A percentile compares a stretch with the other conserved stretches of the same genome.
Conservation (phyloP, 2,329 filamentous ascomycete genomes). For the Phialocephala sp. region DNA sequence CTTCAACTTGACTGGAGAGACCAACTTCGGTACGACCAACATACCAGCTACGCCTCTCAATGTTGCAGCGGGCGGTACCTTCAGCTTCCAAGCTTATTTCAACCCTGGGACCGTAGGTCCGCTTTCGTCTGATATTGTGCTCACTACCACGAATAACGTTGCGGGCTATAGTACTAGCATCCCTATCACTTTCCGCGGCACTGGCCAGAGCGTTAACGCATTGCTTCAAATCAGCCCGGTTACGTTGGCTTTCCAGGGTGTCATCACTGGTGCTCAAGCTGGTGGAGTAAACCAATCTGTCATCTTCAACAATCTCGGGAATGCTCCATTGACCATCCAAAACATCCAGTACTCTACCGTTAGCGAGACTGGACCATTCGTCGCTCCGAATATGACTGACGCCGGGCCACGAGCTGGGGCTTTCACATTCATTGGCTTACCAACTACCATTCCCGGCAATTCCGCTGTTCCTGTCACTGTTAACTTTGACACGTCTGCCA, state of each 20-base stretch:
- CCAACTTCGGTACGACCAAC: slow-evolving; percentile 46
- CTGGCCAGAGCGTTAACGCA: slow-evolving; percentile 52
- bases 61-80: slow-evolving; percentile 46
- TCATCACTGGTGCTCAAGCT: slow-evolving; percentile 51
- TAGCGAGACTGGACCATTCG: slow-evolving; percentile 53
- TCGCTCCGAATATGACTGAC: slow-evolving; percentile 40
- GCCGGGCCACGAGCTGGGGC: slow-evolving; percentile 49
- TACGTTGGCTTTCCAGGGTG: slow-evolving; percentile 54
- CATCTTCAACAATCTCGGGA: slow-evolving; percentile 57
- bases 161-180: slow-evolving; percentile 54
- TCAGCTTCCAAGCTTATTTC: slow-evolving; percentile 54
- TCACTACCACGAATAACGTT: slow-evolving; percentile 54
- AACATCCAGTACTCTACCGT: slow-evolving; percentile 43
- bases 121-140: slow-evolving; percentile 52
- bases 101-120: slow-evolving; percentile 53
- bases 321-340: slow-evolving; percentile 50
- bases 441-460: slow-evolving; percentile 50
- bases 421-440: slow-evolving; percentile 56
- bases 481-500: slow-evolving; percentile 52
- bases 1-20: slow-evolving; percentile 46
- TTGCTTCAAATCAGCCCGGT: slow-evolving; percentile 55
- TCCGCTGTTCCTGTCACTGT: slow-evolving; percentile 49
- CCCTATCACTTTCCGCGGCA: slow-evolving; percentile 54
- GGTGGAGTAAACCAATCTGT: slow-evolving; percentile 50
- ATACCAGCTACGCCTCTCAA: slow-evolving; percentile 42